Conservation (phyloP, 768 basidiomycete species). For the Vararia minispora region DNA sequence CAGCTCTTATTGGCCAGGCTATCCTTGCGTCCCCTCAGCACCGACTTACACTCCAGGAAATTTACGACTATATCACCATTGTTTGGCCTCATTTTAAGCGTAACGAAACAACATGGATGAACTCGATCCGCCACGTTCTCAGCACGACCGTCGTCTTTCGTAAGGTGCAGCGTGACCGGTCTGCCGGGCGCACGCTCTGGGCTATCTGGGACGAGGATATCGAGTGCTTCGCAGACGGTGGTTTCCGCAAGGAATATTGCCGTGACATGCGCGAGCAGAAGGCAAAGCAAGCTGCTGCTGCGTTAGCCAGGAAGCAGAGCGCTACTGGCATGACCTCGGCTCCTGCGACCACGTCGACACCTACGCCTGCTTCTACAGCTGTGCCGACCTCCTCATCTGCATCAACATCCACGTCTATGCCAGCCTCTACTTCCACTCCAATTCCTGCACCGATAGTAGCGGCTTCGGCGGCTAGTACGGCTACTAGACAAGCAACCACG, state of each 20-base stretch:
- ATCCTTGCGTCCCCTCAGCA: constrained; percentile 77
- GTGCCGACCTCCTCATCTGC: too few relatives aligned
- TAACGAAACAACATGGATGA: constrained; percentile 94
- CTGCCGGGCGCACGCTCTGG: constrained; percentile 79
- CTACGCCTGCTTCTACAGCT: too few relatives aligned
- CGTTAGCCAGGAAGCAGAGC: constrained; percentile 26
- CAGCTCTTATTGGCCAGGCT: constrained; percentile 92
- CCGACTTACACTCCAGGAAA: constrained; percentile 86
- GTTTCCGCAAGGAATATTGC: constrained; percentile 59
- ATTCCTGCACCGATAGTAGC: too few relatives aligned
- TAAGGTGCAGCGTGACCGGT: constrained; percentile 68
- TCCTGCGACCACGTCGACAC: too few relatives aligned
- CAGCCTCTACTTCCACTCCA: too few relatives aligned
- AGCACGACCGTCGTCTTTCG: constrained; percentile 88
- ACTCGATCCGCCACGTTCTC: constrained; percentile 93
- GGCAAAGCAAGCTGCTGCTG: constrained; percentile 19
- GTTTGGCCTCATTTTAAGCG: constrained; percentile 91
- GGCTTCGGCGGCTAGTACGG: too few relatives aligned
- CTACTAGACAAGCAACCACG: constrained; percentile 14
- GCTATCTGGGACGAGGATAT: constrained; percentile 76
- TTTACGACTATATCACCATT: constrained; percentile 92
- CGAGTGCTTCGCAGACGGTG: constrained; percentile 73
- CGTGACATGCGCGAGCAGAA: constrained; percentile 27
- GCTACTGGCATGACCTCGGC: too few relatives aligned
- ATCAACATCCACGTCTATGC: too few relatives aligned